Conservation (phyloP, 2,329 filamentous ascomycete species). For the Sporothrix variecibatus region DNA sequence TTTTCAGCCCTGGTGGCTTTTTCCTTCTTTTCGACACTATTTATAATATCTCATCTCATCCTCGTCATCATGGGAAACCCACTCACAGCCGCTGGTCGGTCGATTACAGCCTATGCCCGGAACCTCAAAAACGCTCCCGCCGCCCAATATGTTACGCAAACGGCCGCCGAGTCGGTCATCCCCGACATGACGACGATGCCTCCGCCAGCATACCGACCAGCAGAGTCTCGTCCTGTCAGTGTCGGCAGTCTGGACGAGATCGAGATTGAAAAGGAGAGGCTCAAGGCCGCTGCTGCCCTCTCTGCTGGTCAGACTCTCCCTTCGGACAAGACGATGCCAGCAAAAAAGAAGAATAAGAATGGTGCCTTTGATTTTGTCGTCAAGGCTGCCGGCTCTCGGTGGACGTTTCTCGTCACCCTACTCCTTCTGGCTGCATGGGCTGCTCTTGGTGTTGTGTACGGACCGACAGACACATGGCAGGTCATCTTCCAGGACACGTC, state of each 20-base stretch:
- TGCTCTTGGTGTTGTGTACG: slow-evolving; percentile 37
- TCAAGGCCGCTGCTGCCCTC: slow-evolving; percentile 18
- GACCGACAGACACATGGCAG: slow-evolving; percentile 41
- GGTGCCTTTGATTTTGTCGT: slow-evolving; percentile 30
- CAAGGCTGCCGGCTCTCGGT: slow-evolving; percentile 31
- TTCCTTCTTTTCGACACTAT: not conserved
- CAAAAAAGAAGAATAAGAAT: slow-evolving; percentile 24
- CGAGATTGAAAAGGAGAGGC: slow-evolving; percentile 24
- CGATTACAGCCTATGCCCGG: slow-evolving; percentile 26
- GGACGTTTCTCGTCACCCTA: slow-evolving; percentile 38
- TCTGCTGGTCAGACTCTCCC: not conserved
- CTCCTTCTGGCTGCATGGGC: slow-evolving; percentile 38
- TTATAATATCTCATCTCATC: not conserved
- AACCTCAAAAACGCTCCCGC: slow-evolving; percentile 31
- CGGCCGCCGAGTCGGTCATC: slow-evolving; percentile 28
- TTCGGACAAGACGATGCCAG: not conserved
- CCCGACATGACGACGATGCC: slow-evolving; percentile 30
- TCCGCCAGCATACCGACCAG: slow-evolving; percentile 26
- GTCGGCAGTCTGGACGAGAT: slow-evolving; percentile 25
- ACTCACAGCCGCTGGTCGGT: slow-evolving; percentile 21
- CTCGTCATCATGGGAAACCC: slow-evolving; percentile 15
- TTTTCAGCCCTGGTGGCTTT: slow-evolving; percentile 6
- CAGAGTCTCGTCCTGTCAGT: slow-evolving; percentile 12
- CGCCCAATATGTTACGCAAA: slow-evolving; percentile 30
- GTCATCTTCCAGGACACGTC: slow-evolving; percentile 41